Evolutionary conservation across 805 yeast genomes (phyloP).

Genomic region (Metschnikowia vanudenii): DNA sequence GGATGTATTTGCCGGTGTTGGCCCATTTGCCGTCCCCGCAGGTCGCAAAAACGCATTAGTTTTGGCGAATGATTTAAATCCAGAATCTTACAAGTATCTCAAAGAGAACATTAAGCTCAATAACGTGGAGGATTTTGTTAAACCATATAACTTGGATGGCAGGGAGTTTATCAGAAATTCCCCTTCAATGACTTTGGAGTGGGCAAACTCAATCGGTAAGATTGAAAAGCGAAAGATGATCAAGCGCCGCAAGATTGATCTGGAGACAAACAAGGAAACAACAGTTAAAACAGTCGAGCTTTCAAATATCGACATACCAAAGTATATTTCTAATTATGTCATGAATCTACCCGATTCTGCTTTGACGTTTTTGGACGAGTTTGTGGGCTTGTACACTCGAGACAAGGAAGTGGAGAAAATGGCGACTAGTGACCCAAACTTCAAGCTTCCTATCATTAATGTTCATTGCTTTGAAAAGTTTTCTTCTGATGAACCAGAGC

Average conservation of each 20-base stretch:
- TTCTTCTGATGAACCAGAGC: conserved; percentile 71
- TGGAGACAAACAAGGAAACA: conserved; percentile 28
- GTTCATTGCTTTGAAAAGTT: conserved; percentile 93
- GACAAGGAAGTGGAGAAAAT: conserved; percentile 36
- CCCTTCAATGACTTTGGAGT: conserved; percentile 49
- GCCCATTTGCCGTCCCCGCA: conserved; percentile 97
- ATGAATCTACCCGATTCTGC: conserved; percentile 98
- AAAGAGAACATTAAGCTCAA: conserved; percentile 61
- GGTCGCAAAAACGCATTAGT: conserved; percentile 79
- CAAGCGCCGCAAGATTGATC: conserved; percentile 38
- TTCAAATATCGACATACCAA: conserved; percentile 45
- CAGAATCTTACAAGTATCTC: conserved; percentile 75
- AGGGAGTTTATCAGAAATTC: conserved; percentile 70
- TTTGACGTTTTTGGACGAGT: conserved; percentile 73
- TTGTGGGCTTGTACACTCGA: conserved; percentile 62
- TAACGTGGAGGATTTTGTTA: conserved; percentile 58
- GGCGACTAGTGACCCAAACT: conserved; percentile 41
- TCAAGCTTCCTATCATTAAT: conserved; percentile 71
- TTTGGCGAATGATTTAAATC: conserved; percentile 91
- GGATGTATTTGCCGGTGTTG: conserved; percentile 98
- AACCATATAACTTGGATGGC: conserved; percentile 75
- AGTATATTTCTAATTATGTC: conserved; percentile 66
- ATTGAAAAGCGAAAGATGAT: conserved; percentile 37
- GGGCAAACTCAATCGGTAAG: conserved; percentile 34
- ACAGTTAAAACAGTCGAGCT: conserved; percentile 20